Percentiles rank a stretch among this genome's conserved stretches.
phyloP scores from a whole-genome alignment of 768 basidiomycete species.

The Lepiota brunneoincarnata region DNA sequence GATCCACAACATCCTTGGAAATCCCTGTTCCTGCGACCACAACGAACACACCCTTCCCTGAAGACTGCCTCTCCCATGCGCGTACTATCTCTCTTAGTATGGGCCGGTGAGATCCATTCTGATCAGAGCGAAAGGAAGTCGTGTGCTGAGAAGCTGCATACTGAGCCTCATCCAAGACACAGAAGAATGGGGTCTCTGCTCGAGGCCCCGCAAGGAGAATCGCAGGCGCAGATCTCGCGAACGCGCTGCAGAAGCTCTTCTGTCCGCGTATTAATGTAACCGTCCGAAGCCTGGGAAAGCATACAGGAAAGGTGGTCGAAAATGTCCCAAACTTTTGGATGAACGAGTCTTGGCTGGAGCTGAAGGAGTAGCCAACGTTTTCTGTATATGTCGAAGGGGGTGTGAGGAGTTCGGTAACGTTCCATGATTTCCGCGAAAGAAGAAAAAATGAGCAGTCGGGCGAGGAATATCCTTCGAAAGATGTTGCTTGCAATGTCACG shows the following conservation, averaged over 20 bases:
- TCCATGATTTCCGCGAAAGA: slow-evolving; percentile 33
- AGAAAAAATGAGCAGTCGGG: slow-evolving; percentile 38
- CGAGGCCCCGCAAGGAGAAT: neutral
- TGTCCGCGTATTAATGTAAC: slow-evolving; percentile 32
- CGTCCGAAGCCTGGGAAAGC: slow-evolving; percentile 30
- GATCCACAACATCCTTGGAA: slow-evolving; percentile 42
- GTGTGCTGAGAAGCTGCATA: slow-evolving; percentile 37
- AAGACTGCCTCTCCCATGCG: slow-evolving; percentile 36
- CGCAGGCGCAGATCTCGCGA: slow-evolving; percentile 23
- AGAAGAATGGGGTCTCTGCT: slow-evolving; percentile 36
- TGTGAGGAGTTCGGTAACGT: neutral
- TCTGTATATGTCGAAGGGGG: slow-evolving; percentile 20
- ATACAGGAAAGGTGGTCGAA: slow-evolving; percentile 36
- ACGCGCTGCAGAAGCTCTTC: slow-evolving; percentile 28
- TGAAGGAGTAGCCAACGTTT: slow-evolving; percentile 41
- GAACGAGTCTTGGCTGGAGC: slow-evolving; percentile 34
- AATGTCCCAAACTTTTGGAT: slow-evolving; percentile 36
- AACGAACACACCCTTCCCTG: slow-evolving; percentile 40
- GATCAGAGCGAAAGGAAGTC: slow-evolving; percentile 35
- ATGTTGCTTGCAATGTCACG: slow-evolving; percentile 33
- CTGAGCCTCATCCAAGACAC: slow-evolving; percentile 45
- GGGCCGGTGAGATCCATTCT: slow-evolving; percentile 32
- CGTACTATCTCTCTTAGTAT: slow-evolving; percentile 41
- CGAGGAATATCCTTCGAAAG: slow-evolving; percentile 38
- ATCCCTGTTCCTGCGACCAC: slow-evolving; percentile 45